phyloP scores from a whole-genome alignment of 768 basidiomycete species.

The Pulveroboletus sp. region DNA sequence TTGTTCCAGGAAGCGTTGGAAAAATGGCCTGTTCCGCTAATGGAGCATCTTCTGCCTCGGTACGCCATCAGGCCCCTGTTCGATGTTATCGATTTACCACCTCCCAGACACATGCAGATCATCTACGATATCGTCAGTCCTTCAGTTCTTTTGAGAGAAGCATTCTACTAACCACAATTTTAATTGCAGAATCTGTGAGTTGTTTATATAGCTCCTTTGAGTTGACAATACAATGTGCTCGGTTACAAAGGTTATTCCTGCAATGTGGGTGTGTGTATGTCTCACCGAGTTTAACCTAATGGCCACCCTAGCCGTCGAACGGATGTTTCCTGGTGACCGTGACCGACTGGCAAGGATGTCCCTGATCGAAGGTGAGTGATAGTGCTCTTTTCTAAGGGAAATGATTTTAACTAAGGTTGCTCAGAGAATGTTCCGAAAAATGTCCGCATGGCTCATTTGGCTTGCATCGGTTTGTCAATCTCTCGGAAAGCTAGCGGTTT shows the following conservation, averaged over 20 bases:
- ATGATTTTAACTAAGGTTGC: background rate
- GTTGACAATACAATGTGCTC: background rate
- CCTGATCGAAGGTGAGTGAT: constrained; percentile 71
- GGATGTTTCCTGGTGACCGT: constrained; percentile 83
- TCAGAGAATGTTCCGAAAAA: constrained; percentile 82
- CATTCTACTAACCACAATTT: constrained; percentile 14
- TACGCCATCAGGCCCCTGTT: constrained; percentile 26
- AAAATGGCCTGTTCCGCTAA: constrained; percentile 88
- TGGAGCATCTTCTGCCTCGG: constrained; percentile 82
- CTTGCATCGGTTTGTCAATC: constrained; percentile 62
- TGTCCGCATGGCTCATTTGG: constrained; percentile 88
- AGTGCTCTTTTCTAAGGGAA: background rate
- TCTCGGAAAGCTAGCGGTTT: background rate
- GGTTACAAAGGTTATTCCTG: constrained; percentile 45
- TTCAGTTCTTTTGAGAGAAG: background rate
- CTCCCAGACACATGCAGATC: constrained; percentile 77
- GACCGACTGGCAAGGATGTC: constrained; percentile 83
- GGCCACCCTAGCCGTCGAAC: constrained; percentile 63
- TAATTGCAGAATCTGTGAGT: constrained; percentile 37
- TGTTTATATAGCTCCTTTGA: background rate
- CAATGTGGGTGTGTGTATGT: constrained; percentile 45
- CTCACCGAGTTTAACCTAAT: background rate
- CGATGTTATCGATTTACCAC: background rate
- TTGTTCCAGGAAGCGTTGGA: constrained; percentile 66
- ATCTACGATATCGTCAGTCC: constrained; percentile 80